phyloP scores from a whole-genome alignment of 129 eudicot genomes.

The Scalesia atractyloides region DNA sequence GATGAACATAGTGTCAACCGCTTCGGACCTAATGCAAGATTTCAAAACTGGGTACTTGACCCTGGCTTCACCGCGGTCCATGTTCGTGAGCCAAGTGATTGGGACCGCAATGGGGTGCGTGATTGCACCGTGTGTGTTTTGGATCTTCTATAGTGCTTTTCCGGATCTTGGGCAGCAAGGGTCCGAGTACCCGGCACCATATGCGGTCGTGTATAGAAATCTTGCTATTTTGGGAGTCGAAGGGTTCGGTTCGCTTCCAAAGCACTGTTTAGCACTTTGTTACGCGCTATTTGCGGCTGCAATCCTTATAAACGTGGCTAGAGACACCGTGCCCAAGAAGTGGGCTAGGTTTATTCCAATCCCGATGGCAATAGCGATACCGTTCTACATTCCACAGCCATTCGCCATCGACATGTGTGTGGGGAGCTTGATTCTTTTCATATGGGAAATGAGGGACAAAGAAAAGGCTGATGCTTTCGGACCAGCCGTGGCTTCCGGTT shows the following conservation, averaged over 20 bases:
- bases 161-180: constrained; percentile 42
- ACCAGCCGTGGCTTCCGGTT: constrained; percentile 71
- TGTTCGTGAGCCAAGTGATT: constrained; percentile 68
- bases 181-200: constrained; percentile 68
- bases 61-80: constrained; percentile 72
- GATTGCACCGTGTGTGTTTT: constrained; percentile 63
- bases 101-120: constrained; percentile 82
- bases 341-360: constrained; percentile 53
- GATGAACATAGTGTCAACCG: constrained; percentile 73
- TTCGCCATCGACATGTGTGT: constrained; percentile 73
- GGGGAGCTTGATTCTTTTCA: constrained; percentile 58
- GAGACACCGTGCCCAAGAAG: constrained; percentile 21
- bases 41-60: constrained; percentile 76
- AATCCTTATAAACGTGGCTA: constrained; percentile 39
- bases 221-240: constrained; percentile 66
- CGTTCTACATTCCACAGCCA: constrained; percentile 58
- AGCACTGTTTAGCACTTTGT: constrained; percentile 52
- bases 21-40: constrained; percentile 71
- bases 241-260: constrained; percentile 64
- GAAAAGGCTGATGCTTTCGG: constrained; percentile 41
- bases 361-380: constrained; percentile 79
- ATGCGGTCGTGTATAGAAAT: constrained; percentile 52
- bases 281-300: constrained; percentile 47
- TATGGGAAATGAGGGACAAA: constrained; percentile 54
- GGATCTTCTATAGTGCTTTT: constrained; percentile 72